Evolutionary conservation across 305 asterid genomes (phyloP).

Genomic region (Fraxinus floribunda): DNA sequence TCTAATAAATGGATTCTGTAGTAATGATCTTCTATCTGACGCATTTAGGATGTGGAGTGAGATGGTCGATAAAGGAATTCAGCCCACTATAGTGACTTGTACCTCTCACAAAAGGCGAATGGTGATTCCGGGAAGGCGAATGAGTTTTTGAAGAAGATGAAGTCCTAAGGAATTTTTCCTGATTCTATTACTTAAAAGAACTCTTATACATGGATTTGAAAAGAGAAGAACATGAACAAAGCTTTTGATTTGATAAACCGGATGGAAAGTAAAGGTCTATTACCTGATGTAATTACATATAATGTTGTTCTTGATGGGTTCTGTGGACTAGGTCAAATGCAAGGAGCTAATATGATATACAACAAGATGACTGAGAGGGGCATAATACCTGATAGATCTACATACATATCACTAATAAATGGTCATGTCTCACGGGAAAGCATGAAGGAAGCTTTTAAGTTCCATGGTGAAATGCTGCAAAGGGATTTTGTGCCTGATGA

Average conservation of each 20-base stretch:
- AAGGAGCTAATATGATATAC: conserved; percentile 53
- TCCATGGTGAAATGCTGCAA: conserved; percentile 75
- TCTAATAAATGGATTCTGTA: conserved; percentile 66
- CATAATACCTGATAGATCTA: conserved; percentile 50
- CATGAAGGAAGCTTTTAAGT: conserved; percentile 59
- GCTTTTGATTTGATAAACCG: conserved; percentile 49
- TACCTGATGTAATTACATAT: conserved; percentile 59
- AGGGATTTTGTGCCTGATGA: conserved; percentile 76
- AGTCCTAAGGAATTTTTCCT: conserved; percentile 42
- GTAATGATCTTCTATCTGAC: conserved; percentile 42
- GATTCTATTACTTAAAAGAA: conserved; percentile 55
- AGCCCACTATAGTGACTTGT: conserved; percentile 57
- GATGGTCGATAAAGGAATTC: conserved; percentile 52
- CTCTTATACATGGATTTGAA: conserved; percentile 63
- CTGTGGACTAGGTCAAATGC: conserved; percentile 65
- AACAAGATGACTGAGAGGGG: conserved; percentile 51
- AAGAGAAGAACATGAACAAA: conserved; percentile 48
- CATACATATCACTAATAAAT: conserved; percentile 53
- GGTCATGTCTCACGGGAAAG: conserved; percentile 61
- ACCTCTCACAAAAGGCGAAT: conserved; percentile 58
- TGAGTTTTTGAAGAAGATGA: conserved; percentile 55
- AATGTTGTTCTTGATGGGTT: conserved; percentile 57
- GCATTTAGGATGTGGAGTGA: conserved; percentile 66
- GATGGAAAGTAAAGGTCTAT: conserved; percentile 52
- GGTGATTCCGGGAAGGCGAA: conserved; percentile 48